Percentiles rank a stretch among this genome's conserved stretches.
These are phyloP conservation scores for Phytophthora citrophthora DNA, from an alignment of 352 stramenopile species.

Conservation along the genomic window DNA sequence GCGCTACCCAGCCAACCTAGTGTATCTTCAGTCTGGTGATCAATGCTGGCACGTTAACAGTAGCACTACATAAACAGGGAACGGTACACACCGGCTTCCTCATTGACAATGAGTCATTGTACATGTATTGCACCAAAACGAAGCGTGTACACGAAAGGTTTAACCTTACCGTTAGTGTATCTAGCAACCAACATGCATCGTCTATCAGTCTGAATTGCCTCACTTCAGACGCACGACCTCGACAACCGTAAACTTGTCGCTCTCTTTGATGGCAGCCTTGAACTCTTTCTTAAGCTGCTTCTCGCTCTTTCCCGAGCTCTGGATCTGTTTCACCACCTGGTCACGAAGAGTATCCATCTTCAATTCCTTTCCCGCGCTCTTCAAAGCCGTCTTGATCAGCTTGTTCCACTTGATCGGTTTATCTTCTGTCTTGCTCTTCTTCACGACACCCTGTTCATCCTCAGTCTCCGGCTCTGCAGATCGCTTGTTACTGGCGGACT, in stretches of 20 bases:
- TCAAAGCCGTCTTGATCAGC: conserved; percentile 63
- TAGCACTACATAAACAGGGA: no score
- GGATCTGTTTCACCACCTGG: conserved; percentile 52
- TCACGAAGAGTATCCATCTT: conserved; percentile 59
- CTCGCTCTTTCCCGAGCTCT: conserved; percentile 55
- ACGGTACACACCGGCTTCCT: no score
- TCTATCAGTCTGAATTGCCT: conserved; percentile 47
- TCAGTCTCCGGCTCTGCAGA: conserved; percentile 36
- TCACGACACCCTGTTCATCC: conserved; percentile 20
- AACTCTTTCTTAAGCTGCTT: conserved; percentile 77
- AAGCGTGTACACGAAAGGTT: not conserved
- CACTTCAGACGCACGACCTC: conserved; percentile 58
- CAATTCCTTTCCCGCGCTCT: conserved; percentile 56
- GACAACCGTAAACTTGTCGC: conserved; percentile 51
- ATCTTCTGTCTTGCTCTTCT: conserved; percentile 59
- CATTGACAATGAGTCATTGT: not conserved
- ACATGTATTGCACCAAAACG: not conserved
- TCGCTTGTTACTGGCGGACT: conserved; percentile 53
- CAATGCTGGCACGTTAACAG: no score
- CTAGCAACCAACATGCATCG: conserved; percentile 42
- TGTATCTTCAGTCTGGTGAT: no score
- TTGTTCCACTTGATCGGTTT: conserved; percentile 78
- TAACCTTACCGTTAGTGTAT: not conserved
- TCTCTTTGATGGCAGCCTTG: conserved; percentile 49
- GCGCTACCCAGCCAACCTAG: no score